Conservation (phyloP, 768 basidiomycete species). For the Leccinellum luteum region DNA sequence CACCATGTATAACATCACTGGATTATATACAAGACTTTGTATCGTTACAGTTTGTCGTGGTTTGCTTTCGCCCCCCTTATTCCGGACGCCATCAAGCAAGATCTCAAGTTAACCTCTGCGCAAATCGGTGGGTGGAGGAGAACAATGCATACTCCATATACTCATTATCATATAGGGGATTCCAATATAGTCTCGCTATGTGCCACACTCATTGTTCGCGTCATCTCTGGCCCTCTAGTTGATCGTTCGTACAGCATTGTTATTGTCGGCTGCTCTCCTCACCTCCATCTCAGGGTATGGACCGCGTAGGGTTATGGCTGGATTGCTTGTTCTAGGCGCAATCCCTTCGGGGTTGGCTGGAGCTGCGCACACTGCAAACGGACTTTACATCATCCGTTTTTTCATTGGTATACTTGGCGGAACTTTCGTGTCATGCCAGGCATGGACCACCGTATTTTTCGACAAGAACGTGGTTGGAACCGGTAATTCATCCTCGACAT, state of each 20-base stretch:
- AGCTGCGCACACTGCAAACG: slow-evolving; percentile 38
- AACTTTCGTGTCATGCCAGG: slow-evolving; percentile 59
- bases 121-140: slow-evolving; percentile 37
- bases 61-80: slow-evolving; percentile 63
- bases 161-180: slow-evolving; percentile 31
- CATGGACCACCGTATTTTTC: slow-evolving; percentile 61
- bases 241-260: slow-evolving; percentile 29
- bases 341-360: slow-evolving; percentile 61
- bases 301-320: slow-evolving; percentile 55
- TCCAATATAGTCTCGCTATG: slow-evolving; percentile 49
- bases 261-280: not conserved
- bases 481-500: slow-evolving; percentile 10
- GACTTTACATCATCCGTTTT: slow-evolving; percentile 48
- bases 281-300: slow-evolving; percentile 34
- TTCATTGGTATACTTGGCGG: slow-evolving; percentile 62
- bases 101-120: slow-evolving; percentile 46
- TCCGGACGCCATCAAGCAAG: slow-evolving; percentile 51
- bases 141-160: not conserved
- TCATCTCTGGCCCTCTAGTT: slow-evolving; percentile 49
- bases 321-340: slow-evolving; percentile 49
- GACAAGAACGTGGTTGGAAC: slow-evolving; percentile 47
- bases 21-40: slow-evolving; percentile 3
- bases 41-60: slow-evolving; percentile 40
- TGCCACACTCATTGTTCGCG: slow-evolving; percentile 48
- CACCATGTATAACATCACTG: not conserved